Conservation (phyloP, 2,329 filamentous ascomycete species). For the Fusarium albosuccineum region DNA sequence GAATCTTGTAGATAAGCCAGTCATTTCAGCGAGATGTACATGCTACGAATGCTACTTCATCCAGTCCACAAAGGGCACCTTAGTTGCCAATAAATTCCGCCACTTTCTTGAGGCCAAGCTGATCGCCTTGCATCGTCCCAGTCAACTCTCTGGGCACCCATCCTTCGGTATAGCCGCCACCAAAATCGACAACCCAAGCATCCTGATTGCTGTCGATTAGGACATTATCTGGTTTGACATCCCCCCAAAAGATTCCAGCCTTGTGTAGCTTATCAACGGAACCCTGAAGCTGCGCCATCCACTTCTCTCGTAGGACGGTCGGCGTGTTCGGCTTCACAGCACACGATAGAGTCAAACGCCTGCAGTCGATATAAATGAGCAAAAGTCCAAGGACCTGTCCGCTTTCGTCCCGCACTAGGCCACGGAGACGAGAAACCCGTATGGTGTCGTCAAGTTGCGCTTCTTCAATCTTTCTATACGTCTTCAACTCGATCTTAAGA, state of each 20-base stretch:
- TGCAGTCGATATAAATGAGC: constrained; percentile 33
- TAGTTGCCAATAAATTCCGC: background rate
- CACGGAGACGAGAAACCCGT: constrained; percentile 26
- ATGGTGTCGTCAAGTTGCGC: constrained; percentile 12
- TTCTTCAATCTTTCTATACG: constrained; percentile 27
- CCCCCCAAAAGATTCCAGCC: background rate
- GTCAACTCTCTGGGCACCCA: background rate
- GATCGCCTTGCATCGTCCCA: constrained; percentile 4
- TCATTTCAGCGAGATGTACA: too few relatives aligned
- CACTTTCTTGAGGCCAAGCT: constrained; percentile 11
- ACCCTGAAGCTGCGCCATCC: constrained; percentile 35
- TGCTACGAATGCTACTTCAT: too few relatives aligned
- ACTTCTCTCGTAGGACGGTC: constrained; percentile 12
- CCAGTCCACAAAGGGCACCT: background rate
- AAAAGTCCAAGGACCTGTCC: constrained; percentile 29
- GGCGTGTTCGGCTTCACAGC: constrained; percentile 7
- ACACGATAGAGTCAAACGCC: constrained; percentile 11
- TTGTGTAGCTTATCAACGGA: constrained; percentile 34
- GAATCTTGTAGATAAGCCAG: too few relatives aligned
- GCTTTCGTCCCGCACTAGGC: constrained; percentile 17
- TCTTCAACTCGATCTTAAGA: constrained; percentile 20
- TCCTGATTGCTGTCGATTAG: background rate
- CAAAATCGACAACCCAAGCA: constrained; percentile 17
- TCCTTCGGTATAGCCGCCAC: background rate
- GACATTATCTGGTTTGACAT: constrained; percentile 2